Base-by-base conservation (phyloP, 2,329 filamentous ascomycete species). In the Pyricularia sp. region DNA sequence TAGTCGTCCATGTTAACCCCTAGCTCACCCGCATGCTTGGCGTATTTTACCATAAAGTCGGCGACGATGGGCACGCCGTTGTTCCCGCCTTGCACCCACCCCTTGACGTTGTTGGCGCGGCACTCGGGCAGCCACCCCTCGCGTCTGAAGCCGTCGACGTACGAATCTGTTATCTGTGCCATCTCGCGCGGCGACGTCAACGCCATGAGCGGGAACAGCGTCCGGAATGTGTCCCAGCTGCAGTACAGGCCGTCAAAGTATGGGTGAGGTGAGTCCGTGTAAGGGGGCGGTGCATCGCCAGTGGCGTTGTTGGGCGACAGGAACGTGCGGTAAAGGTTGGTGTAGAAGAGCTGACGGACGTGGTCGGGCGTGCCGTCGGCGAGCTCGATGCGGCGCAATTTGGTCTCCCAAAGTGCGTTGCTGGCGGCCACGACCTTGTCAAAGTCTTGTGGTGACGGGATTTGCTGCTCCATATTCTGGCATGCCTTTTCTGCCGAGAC, bases 41-140 rank as follows among this genome's bases (percentile, higher is more conserved):
- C 86, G 87, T 69, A 69, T 75, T 92, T 92, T 31, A 69, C 66
- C 20, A 64, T 50, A 10, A 69, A 72, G 73, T 92, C 90, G 0
- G 83, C 86, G 1, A 92, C 79, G 0, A 92, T 81, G 1, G 88
- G 82, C 72, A 92, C 89, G 14, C 89, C 87, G 69, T 92, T 91
- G 0, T 88, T 91, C 0, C 90, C 90, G 4, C 90, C 89, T 77
- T 90, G 83, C 80, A 72, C 92, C 91, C 4, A 85, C 88, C 70
- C 89, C 74, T 88, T 88, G 76, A 85, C 89, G 1, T 89, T 80
- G 23, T 84, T 86, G 88, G 91, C 91, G 68, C 88, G 85, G 73
- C 88, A 91, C 75, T 91, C 89, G 0, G 89, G 89, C 12, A 91
- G 77, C 78, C 86, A 90, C 1, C 89, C 89, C 74, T 88, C 84